Evolutionary conservation across 768 basidiomycete species (phyloP).

Genomic region (Kwoniella europaea): DNA sequence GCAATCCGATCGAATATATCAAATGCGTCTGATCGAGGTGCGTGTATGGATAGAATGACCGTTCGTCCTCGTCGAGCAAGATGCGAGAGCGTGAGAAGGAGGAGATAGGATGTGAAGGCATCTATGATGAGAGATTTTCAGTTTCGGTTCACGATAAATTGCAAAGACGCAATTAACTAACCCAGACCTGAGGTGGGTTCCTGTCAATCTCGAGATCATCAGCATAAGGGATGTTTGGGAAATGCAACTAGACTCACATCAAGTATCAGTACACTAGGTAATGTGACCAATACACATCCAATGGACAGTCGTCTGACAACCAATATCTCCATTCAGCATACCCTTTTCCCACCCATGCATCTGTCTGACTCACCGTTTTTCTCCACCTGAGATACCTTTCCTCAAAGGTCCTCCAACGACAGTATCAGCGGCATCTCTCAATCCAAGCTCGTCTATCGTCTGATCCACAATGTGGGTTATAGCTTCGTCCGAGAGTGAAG

Average conservation of each 20-base stretch:
- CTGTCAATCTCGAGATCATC: constrained; percentile 3
- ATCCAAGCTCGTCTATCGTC: constrained; percentile 61
- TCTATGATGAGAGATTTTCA: constrained; percentile 23
- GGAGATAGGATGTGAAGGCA: constrained; percentile 55
- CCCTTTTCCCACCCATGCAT: constrained; percentile 23
- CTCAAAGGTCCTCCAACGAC: constrained; percentile 67
- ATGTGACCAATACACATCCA: constrained; percentile 68
- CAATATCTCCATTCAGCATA: constrained; percentile 4
- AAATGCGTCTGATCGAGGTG: constrained; percentile 69
- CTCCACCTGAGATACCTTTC: constrained; percentile 70
- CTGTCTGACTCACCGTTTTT: constrained; percentile 65
- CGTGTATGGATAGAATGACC: constrained; percentile 71
- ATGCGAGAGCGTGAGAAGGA: constrained; percentile 52
- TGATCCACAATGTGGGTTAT: constrained; percentile 60
- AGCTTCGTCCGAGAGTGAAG: constrained; percentile 56
- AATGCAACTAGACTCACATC: constrained; percentile 60
- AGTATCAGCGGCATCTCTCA: constrained; percentile 61
- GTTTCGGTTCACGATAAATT: not conserved
- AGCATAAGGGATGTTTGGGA: not conserved
- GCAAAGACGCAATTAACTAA: constrained; percentile 19
- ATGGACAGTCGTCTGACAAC: constrained; percentile 58
- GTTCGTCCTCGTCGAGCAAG: constrained; percentile 58
- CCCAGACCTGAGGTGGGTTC: constrained; percentile 48
- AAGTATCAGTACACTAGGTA: constrained; percentile 67
- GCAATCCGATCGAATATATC: constrained; percentile 68